Percentiles rank a stretch among this genome's conserved stretches.
phyloP scores from a whole-genome alignment of 2,329 filamentous ascomycete species.

The Kalmusia sp. region DNA sequence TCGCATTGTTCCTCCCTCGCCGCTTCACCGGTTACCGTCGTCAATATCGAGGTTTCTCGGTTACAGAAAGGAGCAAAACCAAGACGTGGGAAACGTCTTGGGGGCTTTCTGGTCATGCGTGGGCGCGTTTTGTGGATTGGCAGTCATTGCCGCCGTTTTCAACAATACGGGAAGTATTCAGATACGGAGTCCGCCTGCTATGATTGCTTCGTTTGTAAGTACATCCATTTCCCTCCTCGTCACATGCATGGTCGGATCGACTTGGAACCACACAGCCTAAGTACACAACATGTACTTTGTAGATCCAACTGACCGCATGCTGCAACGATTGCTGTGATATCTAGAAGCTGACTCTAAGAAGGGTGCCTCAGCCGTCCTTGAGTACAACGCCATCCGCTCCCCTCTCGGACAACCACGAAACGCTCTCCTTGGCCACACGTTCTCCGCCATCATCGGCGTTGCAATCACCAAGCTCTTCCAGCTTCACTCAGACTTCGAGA shows the following conservation, averaged over 20 bases:
- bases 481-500: conserved; percentile 44
- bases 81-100: conserved; percentile 51
- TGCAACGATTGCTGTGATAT: too few relatives aligned
- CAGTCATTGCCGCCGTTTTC: conserved; percentile 51
- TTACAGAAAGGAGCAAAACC: conserved; percentile 45
- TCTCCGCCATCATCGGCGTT: conserved; percentile 55
- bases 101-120: conserved; percentile 53
- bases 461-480: conserved; percentile 54
- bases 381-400: conserved; percentile 56
- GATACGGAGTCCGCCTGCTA: conserved; percentile 48
- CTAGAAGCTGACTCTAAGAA: conserved; percentile 23
- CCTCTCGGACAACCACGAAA: conserved; percentile 58
- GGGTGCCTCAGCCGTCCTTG: conserved; percentile 56
- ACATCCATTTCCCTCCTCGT: not conserved
- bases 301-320: too few relatives aligned
- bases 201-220: conserved; percentile 53
- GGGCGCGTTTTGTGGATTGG: conserved; percentile 53
- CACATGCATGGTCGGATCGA: not conserved
- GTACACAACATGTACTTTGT: not conserved
- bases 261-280: not conserved
- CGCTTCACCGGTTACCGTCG: conserved; percentile 68
- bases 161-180: conserved; percentile 48
- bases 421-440: conserved; percentile 53
- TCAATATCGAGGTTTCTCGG: conserved; percentile 72
- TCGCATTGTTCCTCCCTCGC: conserved; percentile 70